Percentiles rank a stretch among this genome's conserved stretches.
Conservation (phyloP, 306 rosid genomes). For the Fragaria vesca region DNA sequence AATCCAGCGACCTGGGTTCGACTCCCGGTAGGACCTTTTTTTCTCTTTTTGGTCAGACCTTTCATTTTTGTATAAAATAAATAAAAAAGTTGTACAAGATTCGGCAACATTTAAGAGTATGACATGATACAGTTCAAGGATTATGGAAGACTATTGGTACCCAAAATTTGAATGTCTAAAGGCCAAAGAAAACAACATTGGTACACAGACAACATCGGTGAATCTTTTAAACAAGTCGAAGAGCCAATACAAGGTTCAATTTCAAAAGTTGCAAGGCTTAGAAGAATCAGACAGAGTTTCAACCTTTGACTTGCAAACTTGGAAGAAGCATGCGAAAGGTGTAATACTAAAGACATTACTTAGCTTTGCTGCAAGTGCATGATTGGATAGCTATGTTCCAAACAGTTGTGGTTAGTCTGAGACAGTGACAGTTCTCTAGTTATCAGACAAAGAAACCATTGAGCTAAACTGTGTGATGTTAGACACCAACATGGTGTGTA, state of each 20-base stretch:
- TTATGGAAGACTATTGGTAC: neutral
- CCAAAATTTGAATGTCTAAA: neutral
- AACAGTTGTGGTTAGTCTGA: conserved; percentile 1
- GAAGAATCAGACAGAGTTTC: neutral
- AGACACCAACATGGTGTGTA: too few species aligned
- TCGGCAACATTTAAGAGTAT: neutral
- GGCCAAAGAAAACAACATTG: neutral
- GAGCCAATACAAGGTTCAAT: neutral
- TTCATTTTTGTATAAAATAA: neutral
- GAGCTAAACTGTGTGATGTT: too few species aligned
- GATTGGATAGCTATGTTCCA: neutral
- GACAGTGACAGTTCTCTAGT: neutral
- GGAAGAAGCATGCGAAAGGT: neutral
- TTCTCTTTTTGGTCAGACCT: neutral
- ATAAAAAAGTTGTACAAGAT: neutral
- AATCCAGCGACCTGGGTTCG: conserved; percentile 4
- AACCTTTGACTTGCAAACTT: neutral
- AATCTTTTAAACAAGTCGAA: too few species aligned
- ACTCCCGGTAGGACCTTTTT: conserved; percentile 1
- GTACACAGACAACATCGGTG: neutral
- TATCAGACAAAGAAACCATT: too few species aligned
- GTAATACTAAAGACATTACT: neutral
- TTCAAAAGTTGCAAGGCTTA: neutral
- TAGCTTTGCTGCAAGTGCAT: neutral
- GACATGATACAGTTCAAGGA: neutral